These are phyloP conservation scores for Pezicula rhizophila DNA, from an alignment of 2,329 filamentous ascomycete genomes.

Conservation along the genomic window DNA sequence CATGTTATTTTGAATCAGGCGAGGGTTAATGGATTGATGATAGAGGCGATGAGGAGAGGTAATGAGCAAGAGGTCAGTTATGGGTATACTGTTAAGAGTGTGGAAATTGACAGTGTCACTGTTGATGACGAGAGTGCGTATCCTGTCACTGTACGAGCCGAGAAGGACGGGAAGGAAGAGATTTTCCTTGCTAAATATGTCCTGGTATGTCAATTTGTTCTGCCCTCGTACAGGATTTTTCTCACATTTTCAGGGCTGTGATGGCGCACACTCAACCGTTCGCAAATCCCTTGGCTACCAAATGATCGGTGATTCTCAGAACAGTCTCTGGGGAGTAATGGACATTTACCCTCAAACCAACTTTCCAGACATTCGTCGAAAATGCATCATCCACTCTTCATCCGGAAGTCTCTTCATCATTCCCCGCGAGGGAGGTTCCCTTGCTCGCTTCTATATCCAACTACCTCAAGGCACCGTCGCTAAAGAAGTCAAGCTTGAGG, in stretches of 20 bases:
- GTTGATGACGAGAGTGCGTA: constrained; percentile 45
- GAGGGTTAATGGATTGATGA: constrained; percentile 59
- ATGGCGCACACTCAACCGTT: constrained; percentile 45
- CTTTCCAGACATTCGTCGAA: constrained; percentile 58
- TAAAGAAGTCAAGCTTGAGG: constrained; percentile 44
- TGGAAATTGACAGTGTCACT: constrained; percentile 45
- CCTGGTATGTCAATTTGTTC: constrained; percentile 19
- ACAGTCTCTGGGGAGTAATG: constrained; percentile 53
- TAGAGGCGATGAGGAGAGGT: constrained; percentile 51
- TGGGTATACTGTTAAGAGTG: constrained; percentile 47
- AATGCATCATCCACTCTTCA: constrained; percentile 46
- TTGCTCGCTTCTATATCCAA: constrained; percentile 53
- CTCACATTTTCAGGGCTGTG: constrained; percentile 48
- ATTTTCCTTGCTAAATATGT: constrained; percentile 18
- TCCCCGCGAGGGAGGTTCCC: constrained; percentile 54
- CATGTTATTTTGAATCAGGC: constrained; percentile 67
- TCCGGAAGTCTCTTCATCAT: constrained; percentile 55
- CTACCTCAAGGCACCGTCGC: constrained; percentile 45
- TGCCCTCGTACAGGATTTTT: constrained; percentile 52
- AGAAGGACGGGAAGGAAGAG: constrained; percentile 51
- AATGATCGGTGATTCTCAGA: constrained; percentile 54
- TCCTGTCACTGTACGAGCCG: constrained; percentile 53
- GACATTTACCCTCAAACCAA: constrained; percentile 49
- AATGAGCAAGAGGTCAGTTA: constrained; percentile 53
- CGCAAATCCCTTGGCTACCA: constrained; percentile 33